A percentile compares a stretch with the other conserved stretches of the same genome.
Conservation (phyloP, 352 stramenopile genomes). For the Globisporangium middletonii region DNA sequence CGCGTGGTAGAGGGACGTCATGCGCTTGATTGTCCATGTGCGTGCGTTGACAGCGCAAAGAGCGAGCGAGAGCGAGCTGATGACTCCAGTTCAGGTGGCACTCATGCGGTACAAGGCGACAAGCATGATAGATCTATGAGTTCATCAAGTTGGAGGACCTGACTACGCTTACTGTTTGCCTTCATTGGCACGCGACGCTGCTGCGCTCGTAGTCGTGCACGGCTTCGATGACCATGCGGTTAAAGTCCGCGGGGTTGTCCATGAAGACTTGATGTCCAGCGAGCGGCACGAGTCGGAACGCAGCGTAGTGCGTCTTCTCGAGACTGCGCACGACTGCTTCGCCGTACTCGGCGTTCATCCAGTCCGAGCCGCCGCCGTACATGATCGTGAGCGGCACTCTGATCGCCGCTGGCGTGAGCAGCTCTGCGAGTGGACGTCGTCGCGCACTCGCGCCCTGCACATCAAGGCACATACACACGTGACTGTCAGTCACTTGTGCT, state of each 20-base stretch:
- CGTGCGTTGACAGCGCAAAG: no score
- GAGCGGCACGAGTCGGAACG: constrained; percentile 56
- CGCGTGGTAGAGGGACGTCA: no score
- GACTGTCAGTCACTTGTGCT: neutral
- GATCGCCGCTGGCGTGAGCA: constrained; percentile 45
- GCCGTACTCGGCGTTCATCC: constrained; percentile 70
- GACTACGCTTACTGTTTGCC: neutral
- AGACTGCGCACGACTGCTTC: constrained; percentile 50
- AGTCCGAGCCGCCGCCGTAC: constrained; percentile 71
- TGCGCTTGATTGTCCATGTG: no score
- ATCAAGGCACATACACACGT: neutral
- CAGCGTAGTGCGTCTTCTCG: constrained; percentile 57
- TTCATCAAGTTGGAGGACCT: no score
- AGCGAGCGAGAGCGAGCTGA: no score
- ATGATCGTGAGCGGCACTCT: constrained; percentile 74
- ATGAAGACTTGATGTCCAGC: constrained; percentile 83
- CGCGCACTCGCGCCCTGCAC: constrained; percentile 47
- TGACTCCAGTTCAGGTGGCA: no score
- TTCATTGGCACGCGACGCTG: neutral
- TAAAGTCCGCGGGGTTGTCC: constrained; percentile 78
- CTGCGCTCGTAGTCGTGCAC: constrained; percentile 56
- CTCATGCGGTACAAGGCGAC: no score
- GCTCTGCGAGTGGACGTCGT: constrained; percentile 37
- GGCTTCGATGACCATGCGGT: constrained; percentile 59
- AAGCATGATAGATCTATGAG: no score